Evolutionary conservation across 106 monocot species (phyloP), one percentile per base, ranked within the genome.

Genomic region (Iris macrosiphon): DNA sequence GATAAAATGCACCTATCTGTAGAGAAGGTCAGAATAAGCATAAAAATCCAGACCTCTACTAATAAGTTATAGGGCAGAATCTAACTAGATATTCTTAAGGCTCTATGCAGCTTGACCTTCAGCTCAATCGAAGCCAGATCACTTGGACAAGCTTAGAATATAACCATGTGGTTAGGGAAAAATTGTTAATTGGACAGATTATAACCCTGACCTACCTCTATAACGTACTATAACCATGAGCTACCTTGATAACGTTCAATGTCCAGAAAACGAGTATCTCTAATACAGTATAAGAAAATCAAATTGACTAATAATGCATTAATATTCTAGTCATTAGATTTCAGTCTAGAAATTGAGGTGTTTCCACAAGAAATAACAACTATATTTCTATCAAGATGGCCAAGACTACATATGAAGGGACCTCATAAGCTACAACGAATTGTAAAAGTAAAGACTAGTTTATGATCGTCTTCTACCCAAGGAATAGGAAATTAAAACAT

Each of bases 1-100:
- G 62, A 44, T 45, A 39, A 2, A 64, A 52, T 26, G 45, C 44
- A 14, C 50, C 63, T 29, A 57, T 46, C 53, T 72, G 40, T 67
- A 45, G n/a, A 69, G 18, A 80, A 76, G n/a, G 57, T 74, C 74
- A 74, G 67, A 63, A 67, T 40, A 39, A 74, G 59, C 71, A 81
- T 81, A 27, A 74, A 31, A 38, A 85, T 75, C 24, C 71, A 49
- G 31, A 71, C 63, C 42, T 79, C 79, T 11, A 79, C 28, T 70
- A 79, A 51, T 50, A 69, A 45, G 17, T 47, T 20, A 9, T 24
- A 47, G 3, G 12, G 12, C 7, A 47, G 1, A 23, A 47, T 47
- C 24, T 23, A 11, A 47, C 3, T 17, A 20, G 21, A 44, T 44
- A 44, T 44, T 44, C 25, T 22, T 13, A 44, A 4, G 21, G 46